phyloP scores from a whole-genome alignment of 306 rosid species.

The Leucaena leucocephala region DNA sequence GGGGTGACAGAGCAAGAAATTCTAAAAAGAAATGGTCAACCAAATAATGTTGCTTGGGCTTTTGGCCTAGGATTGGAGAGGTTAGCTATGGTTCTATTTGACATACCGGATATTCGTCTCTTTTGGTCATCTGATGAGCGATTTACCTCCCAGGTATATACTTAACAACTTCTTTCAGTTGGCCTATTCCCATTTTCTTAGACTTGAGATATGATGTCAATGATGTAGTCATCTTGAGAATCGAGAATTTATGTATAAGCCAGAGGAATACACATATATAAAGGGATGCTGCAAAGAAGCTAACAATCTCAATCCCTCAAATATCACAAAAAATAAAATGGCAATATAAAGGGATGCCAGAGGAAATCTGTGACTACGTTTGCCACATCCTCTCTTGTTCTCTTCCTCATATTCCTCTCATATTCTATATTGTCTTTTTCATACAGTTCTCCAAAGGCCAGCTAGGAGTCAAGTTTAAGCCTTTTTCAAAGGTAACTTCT shows the following conservation, averaged over 20 bases:
- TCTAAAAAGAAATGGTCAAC: conserved; percentile 73
- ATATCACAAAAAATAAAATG: background rate
- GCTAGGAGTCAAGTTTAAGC: conserved; percentile 85
- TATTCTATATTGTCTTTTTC: conserved; percentile 34
- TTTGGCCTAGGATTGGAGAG: conserved; percentile 97
- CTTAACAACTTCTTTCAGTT: conserved; percentile 29
- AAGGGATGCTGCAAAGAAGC: background rate
- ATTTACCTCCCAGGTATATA: conserved; percentile 87
- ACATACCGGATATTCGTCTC: conserved; percentile 93
- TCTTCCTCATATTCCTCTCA: background rate
- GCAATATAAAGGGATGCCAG: background rate
- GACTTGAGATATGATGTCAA: conserved; percentile 26
- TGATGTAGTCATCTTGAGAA: conserved; percentile 19
- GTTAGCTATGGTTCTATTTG: conserved; percentile 97
- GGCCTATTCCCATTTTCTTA: conserved; percentile 13
- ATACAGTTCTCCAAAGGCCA: conserved; percentile 77
- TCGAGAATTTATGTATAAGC: background rate
- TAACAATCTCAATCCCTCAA: background rate
- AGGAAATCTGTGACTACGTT: background rate
- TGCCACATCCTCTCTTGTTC: background rate
- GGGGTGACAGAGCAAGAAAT: conserved; percentile 98
- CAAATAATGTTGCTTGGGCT: conserved; percentile 93
- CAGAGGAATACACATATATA: background rate
- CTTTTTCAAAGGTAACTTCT: conserved; percentile 86
- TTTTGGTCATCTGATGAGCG: conserved; percentile 95